A percentile compares a stretch with the other conserved stretches of the same genome.
These are phyloP conservation scores for Ophiocordyceps robertsii DNA, from an alignment of 2,329 filamentous ascomycete species.

Conservation along the genomic window DNA sequence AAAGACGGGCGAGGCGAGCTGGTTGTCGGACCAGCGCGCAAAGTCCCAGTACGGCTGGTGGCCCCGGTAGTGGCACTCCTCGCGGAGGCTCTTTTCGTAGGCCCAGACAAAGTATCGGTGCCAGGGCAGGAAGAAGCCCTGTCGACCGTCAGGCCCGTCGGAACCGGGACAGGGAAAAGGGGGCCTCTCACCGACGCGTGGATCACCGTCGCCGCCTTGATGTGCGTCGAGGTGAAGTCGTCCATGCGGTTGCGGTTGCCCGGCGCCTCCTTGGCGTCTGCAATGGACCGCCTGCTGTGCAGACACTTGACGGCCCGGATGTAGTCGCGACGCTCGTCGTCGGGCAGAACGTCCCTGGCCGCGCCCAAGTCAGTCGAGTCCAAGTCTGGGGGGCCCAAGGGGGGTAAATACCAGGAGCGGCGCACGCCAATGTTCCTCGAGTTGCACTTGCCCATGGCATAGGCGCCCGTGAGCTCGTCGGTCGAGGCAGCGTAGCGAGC, in stretches of 20 bases:
- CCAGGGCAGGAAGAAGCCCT: slow-evolving; percentile 15
- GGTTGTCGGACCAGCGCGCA: slow-evolving; percentile 1
- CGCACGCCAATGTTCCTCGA: neutral
- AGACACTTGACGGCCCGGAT: slow-evolving; percentile 5
- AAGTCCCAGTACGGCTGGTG: slow-evolving; percentile 4
- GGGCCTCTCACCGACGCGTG: neutral
- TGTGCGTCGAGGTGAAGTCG: slow-evolving; percentile 3
- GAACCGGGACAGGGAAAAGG: too few species aligned
- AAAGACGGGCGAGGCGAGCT: slow-evolving; percentile 1
- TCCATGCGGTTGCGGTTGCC: slow-evolving; percentile 3
- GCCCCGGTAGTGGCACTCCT: slow-evolving; percentile 25
- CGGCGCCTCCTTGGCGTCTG: neutral
- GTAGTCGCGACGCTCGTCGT: neutral
- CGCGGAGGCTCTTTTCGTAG: slow-evolving; percentile 23
- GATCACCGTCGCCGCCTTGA: neutral
- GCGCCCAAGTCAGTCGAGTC: too few species aligned
- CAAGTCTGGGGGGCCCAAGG: too few species aligned
- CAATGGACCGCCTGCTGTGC: neutral
- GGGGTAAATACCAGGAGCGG: slow-evolving; percentile 3
- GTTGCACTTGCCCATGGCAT: neutral
- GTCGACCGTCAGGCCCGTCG: too few species aligned
- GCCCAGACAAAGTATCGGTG: slow-evolving; percentile 25
- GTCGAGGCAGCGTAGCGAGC: neutral
- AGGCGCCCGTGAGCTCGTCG: neutral
- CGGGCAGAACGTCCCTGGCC: neutral